Evolutionary conservation across 805 yeast species (phyloP), one percentile per base, ranked within the genome.

Genomic region (Candida broadrunensis): DNA sequence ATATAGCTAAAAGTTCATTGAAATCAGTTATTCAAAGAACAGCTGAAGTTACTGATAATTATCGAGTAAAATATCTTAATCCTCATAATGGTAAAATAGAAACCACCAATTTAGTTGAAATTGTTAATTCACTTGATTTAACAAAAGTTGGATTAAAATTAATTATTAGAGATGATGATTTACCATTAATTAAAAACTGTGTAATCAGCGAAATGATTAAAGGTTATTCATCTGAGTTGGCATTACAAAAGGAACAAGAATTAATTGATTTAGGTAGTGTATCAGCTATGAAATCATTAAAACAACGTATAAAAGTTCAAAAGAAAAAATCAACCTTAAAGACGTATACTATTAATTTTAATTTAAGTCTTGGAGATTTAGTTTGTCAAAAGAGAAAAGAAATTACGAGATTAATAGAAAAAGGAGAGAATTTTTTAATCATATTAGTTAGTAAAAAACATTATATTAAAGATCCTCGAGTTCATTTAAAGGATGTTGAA

Each of bases 291-390:
- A 56, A 50, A 32, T 63, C 60, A 0, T 47, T 57, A 13, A 50
- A 49, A 15, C 61, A 49, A 40, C 49, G 67, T 24, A 55, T 56
- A 16, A 60, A 54, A 33, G 59, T 61, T 1, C 70, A 65, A 35
- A 58, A 56, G 54, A 70, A 67, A 47, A 65, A 63, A 41, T 57
- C 66, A 0, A 59, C 70, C 2, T 49, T 61, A 15, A 68, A 64
- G 45, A 43, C 58, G 9, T 40, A 67, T 19, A 54, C 60, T 2
- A 45, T 69, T 13, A 51, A 58, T 14, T 70, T 73, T 73, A 56
- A 58, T 27, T 69, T 70, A 33, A 66, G 67, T 42, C 39, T 54
- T 16, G 56, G 65, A 21, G 75, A 70, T 48, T 60, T 70, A 47
- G 51, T 49, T 27, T 56, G 60, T 42, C 75, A 70, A 42, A 70